These are phyloP conservation scores for Medicago truncatula DNA, from an alignment of 306 rosid genomes.

Conservation along the genomic window DNA sequence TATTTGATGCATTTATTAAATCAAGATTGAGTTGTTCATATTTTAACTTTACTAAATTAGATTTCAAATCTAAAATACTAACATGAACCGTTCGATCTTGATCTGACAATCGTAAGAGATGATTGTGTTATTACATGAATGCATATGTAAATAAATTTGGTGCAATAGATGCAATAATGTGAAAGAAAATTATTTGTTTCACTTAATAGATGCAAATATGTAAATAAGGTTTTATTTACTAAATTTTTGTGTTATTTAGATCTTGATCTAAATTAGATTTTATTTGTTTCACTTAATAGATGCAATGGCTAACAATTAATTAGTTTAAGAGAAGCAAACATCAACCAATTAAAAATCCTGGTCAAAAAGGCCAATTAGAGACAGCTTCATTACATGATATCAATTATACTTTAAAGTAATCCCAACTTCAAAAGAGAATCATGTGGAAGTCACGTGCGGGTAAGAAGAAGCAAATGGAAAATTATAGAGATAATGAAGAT, in stretches of 20 bases:
- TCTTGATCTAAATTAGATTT: no score
- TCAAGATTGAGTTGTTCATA: no score
- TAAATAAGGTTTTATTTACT: no score
- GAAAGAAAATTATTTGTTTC: no score
- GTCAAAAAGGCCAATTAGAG: constrained; percentile 39
- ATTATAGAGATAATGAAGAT: constrained; percentile 38
- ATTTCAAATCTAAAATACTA: no score
- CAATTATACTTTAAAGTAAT: constrained; percentile 23
- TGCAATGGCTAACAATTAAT: constrained; percentile 17
- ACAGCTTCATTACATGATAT: constrained; percentile 12
- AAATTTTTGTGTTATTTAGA: no score
- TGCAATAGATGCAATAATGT: no score
- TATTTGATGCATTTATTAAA: no score
- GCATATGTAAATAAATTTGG: background rate
- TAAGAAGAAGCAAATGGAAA: constrained; percentile 42
- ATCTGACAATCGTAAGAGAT: background rate
- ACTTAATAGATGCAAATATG: no score
- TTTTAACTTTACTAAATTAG: no score
- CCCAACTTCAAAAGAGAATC: constrained; percentile 33
- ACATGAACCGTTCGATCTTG: background rate
- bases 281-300: no score
- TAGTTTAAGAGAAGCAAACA: background rate
- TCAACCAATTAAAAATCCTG: constrained; percentile 3
- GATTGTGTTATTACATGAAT: background rate
- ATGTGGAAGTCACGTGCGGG: constrained; percentile 49